Percentiles rank a stretch among this genome's conserved stretches.
Conservation (phyloP, 768 basidiomycete species). For the Hemileccinum rubropunctum region DNA sequence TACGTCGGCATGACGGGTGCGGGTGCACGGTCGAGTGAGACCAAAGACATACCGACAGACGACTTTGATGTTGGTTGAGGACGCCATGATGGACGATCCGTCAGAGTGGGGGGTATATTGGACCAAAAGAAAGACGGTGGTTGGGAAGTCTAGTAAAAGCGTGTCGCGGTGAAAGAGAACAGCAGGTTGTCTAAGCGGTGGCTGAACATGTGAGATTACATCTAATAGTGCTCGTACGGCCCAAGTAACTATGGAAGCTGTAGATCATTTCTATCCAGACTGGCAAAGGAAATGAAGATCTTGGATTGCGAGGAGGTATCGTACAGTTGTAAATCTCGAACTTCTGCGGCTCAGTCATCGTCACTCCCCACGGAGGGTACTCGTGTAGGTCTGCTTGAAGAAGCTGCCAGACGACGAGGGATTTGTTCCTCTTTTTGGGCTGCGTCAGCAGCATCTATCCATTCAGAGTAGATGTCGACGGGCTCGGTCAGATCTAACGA, state of each 20-base stretch:
- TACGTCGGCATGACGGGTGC: conserved; percentile 4
- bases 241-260: background rate
- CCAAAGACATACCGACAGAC: conserved; percentile 85
- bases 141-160: background rate
- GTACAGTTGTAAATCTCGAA: too few relatives aligned
- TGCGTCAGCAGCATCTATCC: conserved; percentile 87
- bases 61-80: conserved; percentile 92
- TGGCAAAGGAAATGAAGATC: background rate
- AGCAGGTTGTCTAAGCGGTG: conserved; percentile 24
- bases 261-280: background rate
- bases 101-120: conserved; percentile 19
- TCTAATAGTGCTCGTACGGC: background rate
- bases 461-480: conserved; percentile 87
- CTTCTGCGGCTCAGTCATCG: conserved; percentile 41
- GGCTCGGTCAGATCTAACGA: conserved; percentile 77
- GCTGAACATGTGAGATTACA: conserved; percentile 22
- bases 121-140: conserved; percentile 7
- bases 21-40: conserved; percentile 1
- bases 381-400: conserved; percentile 46
- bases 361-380: conserved; percentile 42
- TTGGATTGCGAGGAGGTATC: too few relatives aligned
- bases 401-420: conserved; percentile 48
- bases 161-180: conserved; percentile 24
- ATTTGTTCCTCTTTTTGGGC: conserved; percentile 63
- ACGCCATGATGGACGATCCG: conserved; percentile 55